Conservation (phyloP, 371 early-diverging fungal species). For the Dipsacomyces acuminosporus region DNA sequence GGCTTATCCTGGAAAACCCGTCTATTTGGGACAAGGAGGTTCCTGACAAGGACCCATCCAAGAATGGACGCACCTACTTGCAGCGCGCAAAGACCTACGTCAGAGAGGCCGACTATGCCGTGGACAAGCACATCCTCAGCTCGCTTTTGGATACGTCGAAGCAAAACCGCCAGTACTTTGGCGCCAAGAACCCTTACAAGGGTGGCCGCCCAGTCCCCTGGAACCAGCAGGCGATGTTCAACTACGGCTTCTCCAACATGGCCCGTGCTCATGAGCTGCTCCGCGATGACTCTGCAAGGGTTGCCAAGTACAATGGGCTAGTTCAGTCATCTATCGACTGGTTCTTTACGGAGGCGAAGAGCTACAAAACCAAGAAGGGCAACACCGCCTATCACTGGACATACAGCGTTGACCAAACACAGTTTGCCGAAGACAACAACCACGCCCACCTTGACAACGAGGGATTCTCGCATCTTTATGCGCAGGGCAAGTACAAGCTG, state of each 20-base stretch:
- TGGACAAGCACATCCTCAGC: not conserved
- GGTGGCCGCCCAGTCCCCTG: not conserved
- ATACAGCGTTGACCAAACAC: not conserved
- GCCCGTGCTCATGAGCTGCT: constrained; percentile 6
- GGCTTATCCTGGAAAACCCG: not conserved
- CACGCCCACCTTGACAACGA: not conserved
- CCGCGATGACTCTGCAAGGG: not conserved
- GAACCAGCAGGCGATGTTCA: constrained; percentile 9
- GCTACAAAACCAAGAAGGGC: not conserved
- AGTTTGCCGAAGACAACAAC: not conserved
- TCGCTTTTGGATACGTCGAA: constrained; percentile 1
- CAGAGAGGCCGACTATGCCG: not conserved
- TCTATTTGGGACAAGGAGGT: not conserved
- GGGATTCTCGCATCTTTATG: not conserved
- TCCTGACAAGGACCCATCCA: not conserved
- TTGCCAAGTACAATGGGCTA: not conserved
- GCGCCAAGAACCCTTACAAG: not conserved
- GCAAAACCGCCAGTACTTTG: not conserved
- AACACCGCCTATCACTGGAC: not conserved
- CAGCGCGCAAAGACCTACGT: constrained; percentile 3
- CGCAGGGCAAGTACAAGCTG: not conserved
- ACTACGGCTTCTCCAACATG: constrained; percentile 3
- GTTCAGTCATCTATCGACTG: constrained; percentile 3
- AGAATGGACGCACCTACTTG: constrained; percentile 1
- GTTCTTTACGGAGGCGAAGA: not conserved